Evolutionary conservation across 2,329 filamentous ascomycete genomes (phyloP).

Genomic region (Zymoseptoria crescenta): DNA sequence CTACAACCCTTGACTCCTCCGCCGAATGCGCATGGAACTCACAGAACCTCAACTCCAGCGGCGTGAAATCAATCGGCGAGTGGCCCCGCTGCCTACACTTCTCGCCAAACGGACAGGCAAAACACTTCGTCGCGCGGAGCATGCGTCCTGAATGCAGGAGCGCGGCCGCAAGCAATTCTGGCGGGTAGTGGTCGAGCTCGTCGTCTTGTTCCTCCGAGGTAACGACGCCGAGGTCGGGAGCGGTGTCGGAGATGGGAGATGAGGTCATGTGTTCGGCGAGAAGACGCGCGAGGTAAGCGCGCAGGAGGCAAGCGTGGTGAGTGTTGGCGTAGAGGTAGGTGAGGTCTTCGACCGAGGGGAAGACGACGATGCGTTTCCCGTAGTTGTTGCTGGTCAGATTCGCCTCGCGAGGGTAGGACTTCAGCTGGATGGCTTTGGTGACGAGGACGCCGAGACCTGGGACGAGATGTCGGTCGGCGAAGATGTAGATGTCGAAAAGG

Average conservation of each 20-base stretch:
- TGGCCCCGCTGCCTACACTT: neutral
- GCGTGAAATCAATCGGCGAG: neutral
- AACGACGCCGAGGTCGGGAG: no score
- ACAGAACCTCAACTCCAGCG: neutral
- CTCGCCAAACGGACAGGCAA: neutral
- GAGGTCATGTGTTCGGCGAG: neutral
- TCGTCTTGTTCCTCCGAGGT: neutral
- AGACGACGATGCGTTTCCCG: neutral
- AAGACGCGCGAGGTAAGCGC: neutral
- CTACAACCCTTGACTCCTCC: neutral
- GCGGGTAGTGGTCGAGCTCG: neutral
- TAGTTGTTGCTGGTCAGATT: neutral
- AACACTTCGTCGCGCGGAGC: neutral
- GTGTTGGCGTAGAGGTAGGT: neutral
- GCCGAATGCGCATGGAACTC: neutral
- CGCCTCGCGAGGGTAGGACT: neutral
- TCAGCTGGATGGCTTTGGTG: slow-evolving; percentile 9
- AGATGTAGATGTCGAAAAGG: slow-evolving; percentile 10
- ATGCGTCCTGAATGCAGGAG: neutral
- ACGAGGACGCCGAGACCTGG: slow-evolving; percentile 4
- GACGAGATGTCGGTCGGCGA: slow-evolving; percentile 11
- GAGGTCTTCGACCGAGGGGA: neutral
- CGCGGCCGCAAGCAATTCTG: neutral
- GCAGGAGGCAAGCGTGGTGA: neutral
- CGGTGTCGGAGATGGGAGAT: neutral